phyloP scores from a whole-genome alignment of 2,329 filamentous ascomycete genomes.

The Furcasterigmium sp. region DNA sequence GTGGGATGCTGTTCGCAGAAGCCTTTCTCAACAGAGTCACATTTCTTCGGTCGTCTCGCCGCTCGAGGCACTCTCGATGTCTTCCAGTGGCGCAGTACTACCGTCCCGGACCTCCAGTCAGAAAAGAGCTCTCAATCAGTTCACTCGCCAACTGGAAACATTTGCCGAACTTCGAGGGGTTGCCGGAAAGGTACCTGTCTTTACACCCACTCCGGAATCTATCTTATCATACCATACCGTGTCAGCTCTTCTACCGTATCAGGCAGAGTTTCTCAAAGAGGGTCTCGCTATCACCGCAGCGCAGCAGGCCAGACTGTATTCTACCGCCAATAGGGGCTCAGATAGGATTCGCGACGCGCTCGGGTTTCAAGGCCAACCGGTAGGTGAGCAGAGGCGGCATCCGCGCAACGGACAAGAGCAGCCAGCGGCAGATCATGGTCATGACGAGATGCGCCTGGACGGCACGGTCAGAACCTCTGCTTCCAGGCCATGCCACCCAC shows the following conservation, averaged over 20 bases:
- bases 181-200: constrained; percentile 29
- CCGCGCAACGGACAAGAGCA: background rate
- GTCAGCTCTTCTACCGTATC: constrained; percentile 47
- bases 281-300: constrained; percentile 52
- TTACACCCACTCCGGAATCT: constrained; percentile 35
- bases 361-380: no score
- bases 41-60: constrained; percentile 10
- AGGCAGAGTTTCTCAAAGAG: constrained; percentile 45
- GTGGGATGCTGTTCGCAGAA: constrained; percentile 12
- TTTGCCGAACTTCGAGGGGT: constrained; percentile 24
- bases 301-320: constrained; percentile 25
- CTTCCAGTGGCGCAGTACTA: constrained; percentile 2
- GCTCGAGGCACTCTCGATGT: constrained; percentile 2
- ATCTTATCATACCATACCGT: constrained; percentile 44
- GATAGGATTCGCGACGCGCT: no score
- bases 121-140: constrained; percentile 30
- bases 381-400: no score
- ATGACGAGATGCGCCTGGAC: background rate
- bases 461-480: background rate
- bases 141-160: constrained; percentile 10
- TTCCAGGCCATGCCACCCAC: no score
- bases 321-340: no score
- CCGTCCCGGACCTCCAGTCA: constrained; percentile 38
- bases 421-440: no score
- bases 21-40: constrained; percentile 12